phyloP scores from a whole-genome alignment of 148 eudicot genomes.

The Camellia japonica region DNA sequence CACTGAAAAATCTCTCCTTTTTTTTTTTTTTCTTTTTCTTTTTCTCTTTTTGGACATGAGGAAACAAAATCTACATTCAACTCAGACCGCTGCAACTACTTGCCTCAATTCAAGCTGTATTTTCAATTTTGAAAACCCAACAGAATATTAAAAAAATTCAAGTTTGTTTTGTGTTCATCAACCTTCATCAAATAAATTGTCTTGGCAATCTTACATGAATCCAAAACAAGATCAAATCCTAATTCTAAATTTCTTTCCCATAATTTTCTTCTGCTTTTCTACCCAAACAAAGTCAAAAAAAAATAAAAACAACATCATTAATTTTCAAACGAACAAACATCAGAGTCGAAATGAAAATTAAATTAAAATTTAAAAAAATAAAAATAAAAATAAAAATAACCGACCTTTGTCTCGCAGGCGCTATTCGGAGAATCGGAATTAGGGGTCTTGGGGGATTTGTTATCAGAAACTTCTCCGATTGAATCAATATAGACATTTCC shows the following conservation, averaged over 20 bases:
- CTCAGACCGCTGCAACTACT: neutral
- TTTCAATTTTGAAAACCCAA: neutral
- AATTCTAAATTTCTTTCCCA: neutral
- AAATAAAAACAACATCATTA: neutral
- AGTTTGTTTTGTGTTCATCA: neutral
- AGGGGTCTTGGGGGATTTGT: conserved; percentile 20
- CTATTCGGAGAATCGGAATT: conserved; percentile 25
- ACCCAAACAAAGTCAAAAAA: neutral
- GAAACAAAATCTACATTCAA: neutral
- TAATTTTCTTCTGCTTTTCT: neutral
- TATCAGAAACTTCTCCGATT: conserved; percentile 33
- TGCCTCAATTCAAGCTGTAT: neutral
- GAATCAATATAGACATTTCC: conserved; percentile 14
- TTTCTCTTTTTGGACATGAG: neutral
- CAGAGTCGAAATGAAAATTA: neutral
- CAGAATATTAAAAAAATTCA: neutral
- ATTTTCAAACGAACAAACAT: neutral
- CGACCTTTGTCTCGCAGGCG: conserved; percentile 36
- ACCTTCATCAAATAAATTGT: neutral
- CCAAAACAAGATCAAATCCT: neutral
- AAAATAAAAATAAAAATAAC: neutral
- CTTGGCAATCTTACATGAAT: neutral
- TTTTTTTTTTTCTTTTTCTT: neutral
- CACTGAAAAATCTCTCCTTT: neutral
- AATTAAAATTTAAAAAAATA: neutral